Conservation (phyloP, 768 basidiomycete species). For the Mycena amicta region DNA sequence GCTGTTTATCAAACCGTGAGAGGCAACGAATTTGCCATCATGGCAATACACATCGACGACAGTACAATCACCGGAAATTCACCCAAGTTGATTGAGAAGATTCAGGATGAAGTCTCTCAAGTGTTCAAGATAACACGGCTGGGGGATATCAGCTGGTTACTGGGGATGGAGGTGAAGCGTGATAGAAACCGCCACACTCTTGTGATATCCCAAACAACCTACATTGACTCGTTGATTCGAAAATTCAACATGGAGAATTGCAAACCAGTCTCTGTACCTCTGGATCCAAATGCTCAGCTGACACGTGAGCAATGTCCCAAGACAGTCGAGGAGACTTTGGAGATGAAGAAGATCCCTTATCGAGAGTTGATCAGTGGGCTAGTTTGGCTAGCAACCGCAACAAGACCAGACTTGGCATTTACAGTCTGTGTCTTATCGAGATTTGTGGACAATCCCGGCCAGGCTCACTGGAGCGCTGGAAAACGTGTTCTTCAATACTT, state of each 20-base stretch:
- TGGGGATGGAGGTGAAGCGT: slow-evolving; percentile 33
- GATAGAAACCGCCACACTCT: slow-evolving; percentile 20
- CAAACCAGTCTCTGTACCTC: background rate
- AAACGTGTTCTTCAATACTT: background rate
- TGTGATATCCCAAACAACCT: slow-evolving; percentile 29
- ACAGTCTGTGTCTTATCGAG: background rate
- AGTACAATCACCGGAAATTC: slow-evolving; percentile 27
- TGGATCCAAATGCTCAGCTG: background rate
- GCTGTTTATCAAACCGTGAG: slow-evolving; percentile 11
- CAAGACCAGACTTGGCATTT: background rate
- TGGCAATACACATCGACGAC: slow-evolving; percentile 37
- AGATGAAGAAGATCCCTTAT: background rate
- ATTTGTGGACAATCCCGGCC: background rate
- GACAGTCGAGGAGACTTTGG: background rate
- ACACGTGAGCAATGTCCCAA: background rate
- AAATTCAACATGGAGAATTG: slow-evolving; percentile 11
- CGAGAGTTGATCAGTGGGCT: background rate
- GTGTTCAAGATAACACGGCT: slow-evolving; percentile 33
- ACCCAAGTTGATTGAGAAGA: slow-evolving; percentile 4
- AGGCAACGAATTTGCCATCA: slow-evolving; percentile 6
- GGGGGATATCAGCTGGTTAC: slow-evolving; percentile 28
- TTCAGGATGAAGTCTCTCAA: slow-evolving; percentile 25
- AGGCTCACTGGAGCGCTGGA: background rate
- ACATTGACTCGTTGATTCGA: slow-evolving; percentile 28
- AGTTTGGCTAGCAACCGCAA: background rate